Conservation (phyloP, 257 asterid genomes). For the Nicotiana obtusifolia region DNA sequence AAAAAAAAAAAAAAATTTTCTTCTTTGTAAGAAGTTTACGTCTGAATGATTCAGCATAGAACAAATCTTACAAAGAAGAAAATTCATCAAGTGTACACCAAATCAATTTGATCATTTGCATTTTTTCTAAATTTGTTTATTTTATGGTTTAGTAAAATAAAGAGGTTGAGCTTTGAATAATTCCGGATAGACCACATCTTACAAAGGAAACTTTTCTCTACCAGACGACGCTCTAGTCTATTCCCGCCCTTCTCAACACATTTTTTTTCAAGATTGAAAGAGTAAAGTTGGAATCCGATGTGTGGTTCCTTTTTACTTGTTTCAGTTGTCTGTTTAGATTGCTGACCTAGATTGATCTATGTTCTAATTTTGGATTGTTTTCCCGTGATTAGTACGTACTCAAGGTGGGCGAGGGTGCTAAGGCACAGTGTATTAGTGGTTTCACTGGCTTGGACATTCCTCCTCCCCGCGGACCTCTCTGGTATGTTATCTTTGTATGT, state of each 20-base stretch:
- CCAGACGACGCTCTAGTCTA: not conserved
- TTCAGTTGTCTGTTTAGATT: not conserved
- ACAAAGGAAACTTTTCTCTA: not conserved
- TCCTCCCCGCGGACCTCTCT: conserved; percentile 98
- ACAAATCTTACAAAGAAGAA: not conserved
- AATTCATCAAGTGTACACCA: not conserved
- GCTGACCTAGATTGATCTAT: not conserved
- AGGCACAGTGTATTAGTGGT: conserved; percentile 92
- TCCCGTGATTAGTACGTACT: conserved; percentile 59
- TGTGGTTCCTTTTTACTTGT: not conserved
- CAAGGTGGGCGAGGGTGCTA: conserved; percentile 80
- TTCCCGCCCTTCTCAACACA: not conserved
- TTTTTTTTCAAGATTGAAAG: not conserved
- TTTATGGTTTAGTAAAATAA: not conserved
- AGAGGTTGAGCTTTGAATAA: not conserved
- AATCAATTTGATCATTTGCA: not conserved
- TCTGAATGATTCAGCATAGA: not conserved
- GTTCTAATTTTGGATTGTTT: not conserved
- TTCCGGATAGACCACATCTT: not conserved
- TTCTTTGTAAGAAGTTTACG: too few species aligned
- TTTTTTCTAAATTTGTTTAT: not conserved
- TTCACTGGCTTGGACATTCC: conserved; percentile 84
- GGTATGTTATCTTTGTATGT: conserved; percentile 37
- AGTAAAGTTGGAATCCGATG: not conserved
- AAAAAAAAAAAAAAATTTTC: too few species aligned